These are phyloP conservation scores for Acmispon strigosus DNA, from an alignment of 306 rosid genomes.

Conservation along the genomic window DNA sequence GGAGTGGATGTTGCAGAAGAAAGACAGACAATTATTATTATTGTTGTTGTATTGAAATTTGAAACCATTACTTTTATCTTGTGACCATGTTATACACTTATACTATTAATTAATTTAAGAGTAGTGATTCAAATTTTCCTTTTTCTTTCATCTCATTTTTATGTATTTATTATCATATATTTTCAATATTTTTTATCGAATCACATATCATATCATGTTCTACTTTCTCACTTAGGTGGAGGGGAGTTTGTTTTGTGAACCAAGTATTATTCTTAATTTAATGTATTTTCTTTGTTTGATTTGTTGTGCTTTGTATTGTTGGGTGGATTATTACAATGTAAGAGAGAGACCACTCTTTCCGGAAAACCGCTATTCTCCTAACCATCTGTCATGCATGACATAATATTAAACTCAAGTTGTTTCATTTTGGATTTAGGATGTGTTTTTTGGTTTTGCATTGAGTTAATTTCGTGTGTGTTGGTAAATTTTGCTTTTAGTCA, in stretches of 20 bases:
- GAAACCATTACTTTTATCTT: background rate
- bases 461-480: background rate
- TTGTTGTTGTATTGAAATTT: conserved; percentile 18
- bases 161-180: no score
- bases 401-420: background rate
- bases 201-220: no score
- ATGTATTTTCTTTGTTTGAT: no score
- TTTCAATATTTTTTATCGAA: no score
- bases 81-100: background rate
- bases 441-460: background rate
- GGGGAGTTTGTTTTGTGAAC: no score
- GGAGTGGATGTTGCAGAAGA: conserved; percentile 31
- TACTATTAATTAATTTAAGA: no score
- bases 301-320: background rate
- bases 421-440: no score
- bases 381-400: background rate
- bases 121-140: no score
- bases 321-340: background rate
- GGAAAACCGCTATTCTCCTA: conserved; percentile 17
- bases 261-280: no score
- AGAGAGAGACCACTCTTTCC: background rate
- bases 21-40: conserved; percentile 21
- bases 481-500: background rate
- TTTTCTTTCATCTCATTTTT: no score
- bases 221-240: no score